Evolutionary conservation across 306 rosid species (phyloP), one percentile per base, ranked within the genome.

Genomic region (Fragaria iinumae): DNA sequence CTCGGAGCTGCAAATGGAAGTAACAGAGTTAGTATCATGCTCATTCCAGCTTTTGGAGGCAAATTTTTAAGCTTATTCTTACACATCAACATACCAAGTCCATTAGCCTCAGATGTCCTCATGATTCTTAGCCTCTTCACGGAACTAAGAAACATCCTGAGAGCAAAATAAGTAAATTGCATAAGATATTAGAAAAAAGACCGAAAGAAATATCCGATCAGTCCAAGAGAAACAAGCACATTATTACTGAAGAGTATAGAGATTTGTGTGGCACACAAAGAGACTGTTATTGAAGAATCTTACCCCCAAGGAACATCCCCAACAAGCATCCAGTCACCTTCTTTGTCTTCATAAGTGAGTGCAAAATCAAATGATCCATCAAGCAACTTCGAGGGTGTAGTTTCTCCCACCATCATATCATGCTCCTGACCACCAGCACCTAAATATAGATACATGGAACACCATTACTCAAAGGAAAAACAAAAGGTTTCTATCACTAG

Each of bases 251-350:
- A 39, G 21, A 55, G 29, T 38, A 0, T 55, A 21, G 38, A 66
- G 11, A 72, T 20, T 34, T 49, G 49, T 16, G 38, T 16, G 7
- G 11, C 74, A 50, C 23, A 49, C 18, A 50, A 10, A 71, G 75
- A 12, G 53, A 50, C 29, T n/a, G 11, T 53, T 34, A 64, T 32
- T 18, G 64, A 78, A 50, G 36, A 53, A 36, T 50, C 93, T 69
- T 88, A 92, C 97, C 87, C 87, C 98, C 97, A 95, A 53, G 99
- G 97, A 83, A 95, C 99, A 84, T 95, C 99, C 39, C 99, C 99
- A 73, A 92, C 98, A 64, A 95, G 98, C 97, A 95, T 95, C 98
- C 98, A 95, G 81, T 95, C 98, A 81, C 96, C 97, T 2, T 92
- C 99, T 85, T 80, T 89, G 89, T 95, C 99, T 91, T 95, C 97